These are phyloP conservation scores for Neonectria neomacrospora DNA, from an alignment of 2,329 filamentous ascomycete genomes.

Conservation along the genomic window DNA sequence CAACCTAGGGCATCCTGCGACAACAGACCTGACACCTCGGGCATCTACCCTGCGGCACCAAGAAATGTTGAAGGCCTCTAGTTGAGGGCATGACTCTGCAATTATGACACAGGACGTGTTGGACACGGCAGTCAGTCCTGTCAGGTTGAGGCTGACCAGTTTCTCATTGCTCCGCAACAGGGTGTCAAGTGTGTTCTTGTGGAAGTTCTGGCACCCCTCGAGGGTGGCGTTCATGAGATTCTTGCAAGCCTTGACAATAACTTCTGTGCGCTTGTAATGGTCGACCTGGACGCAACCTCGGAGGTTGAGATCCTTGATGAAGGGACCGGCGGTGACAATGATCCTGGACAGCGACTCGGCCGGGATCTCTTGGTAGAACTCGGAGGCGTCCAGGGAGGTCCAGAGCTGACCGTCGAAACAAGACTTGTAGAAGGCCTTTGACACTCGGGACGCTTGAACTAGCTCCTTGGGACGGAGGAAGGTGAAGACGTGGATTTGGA, in stretches of 20 bases:
- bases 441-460: conserved; percentile 80
- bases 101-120: conserved; percentile 90
- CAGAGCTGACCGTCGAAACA: conserved; percentile 97
- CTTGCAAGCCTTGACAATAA: conserved; percentile 83
- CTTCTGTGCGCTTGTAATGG: conserved; percentile 80
- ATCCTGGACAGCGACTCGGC: conserved; percentile 86
- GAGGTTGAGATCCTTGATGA: conserved; percentile 90
- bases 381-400: conserved; percentile 83
- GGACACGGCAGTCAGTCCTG: conserved; percentile 80
- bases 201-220: conserved; percentile 89
- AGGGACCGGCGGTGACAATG: conserved; percentile 85
- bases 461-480: conserved; percentile 84
- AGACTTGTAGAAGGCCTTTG: conserved; percentile 79
- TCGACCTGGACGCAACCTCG: conserved; percentile 90
- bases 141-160: conserved; percentile 86
- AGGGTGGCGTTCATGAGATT: conserved; percentile 90
- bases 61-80: conserved; percentile 89
- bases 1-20: conserved; percentile 77
- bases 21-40: conserved; percentile 75
- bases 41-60: conserved; percentile 93
- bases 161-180: conserved; percentile 78
- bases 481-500: conserved; percentile 80
- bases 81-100: conserved; percentile 78
- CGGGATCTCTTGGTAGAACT: conserved; percentile 89
- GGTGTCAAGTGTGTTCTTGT: conserved; percentile 79